Percentiles rank a stretch among this genome's conserved stretches.
These are phyloP conservation scores for Cercospora sp. DNA, from an alignment of 2,329 filamentous ascomycete genomes.

Conservation along the genomic window DNA sequence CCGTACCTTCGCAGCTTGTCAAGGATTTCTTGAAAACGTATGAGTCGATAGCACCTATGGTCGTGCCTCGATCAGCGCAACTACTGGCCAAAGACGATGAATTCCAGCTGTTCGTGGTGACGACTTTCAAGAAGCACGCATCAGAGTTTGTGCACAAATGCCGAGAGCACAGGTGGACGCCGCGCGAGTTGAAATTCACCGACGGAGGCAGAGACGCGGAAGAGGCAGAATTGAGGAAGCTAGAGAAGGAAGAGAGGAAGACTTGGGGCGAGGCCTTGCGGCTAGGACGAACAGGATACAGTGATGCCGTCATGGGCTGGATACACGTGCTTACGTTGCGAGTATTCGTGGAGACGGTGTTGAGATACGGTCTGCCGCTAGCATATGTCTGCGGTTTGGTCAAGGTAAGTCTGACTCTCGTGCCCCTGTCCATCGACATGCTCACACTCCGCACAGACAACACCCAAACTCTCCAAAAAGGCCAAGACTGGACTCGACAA, in stretches of 20 bases:
- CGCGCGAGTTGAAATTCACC: slow-evolving; percentile 89
- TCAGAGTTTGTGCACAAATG: slow-evolving; percentile 88
- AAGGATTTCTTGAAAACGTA: slow-evolving; percentile 90
- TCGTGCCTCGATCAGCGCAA: slow-evolving; percentile 83
- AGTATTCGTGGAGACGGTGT: slow-evolving; percentile 97
- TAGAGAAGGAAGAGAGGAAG: slow-evolving; percentile 83
- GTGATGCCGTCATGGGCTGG: slow-evolving; percentile 95
- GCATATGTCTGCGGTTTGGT: slow-evolving; percentile 84
- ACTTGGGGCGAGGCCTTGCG: slow-evolving; percentile 89
- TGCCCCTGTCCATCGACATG: background rate
- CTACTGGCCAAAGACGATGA: slow-evolving; percentile 85
- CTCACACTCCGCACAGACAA: slow-evolving; percentile 61
- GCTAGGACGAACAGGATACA: slow-evolving; percentile 87
- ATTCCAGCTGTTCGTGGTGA: slow-evolving; percentile 83
- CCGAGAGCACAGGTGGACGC: slow-evolving; percentile 90
- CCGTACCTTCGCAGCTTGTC: slow-evolving; percentile 74
- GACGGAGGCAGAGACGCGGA: slow-evolving; percentile 90
- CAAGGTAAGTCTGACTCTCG: slow-evolving; percentile 60
- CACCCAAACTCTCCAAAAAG: slow-evolving; percentile 77
- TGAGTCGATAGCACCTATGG: slow-evolving; percentile 85
- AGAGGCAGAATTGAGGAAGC: slow-evolving; percentile 77
- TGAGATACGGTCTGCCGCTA: slow-evolving; percentile 88
- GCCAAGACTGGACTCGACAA: slow-evolving; percentile 67
- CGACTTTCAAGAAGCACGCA: slow-evolving; percentile 88
- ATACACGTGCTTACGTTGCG: slow-evolving; percentile 86